Evolutionary conservation across 2,329 filamentous ascomycete genomes (phyloP).

Genomic region (Chalaropsis ovoidea): DNA sequence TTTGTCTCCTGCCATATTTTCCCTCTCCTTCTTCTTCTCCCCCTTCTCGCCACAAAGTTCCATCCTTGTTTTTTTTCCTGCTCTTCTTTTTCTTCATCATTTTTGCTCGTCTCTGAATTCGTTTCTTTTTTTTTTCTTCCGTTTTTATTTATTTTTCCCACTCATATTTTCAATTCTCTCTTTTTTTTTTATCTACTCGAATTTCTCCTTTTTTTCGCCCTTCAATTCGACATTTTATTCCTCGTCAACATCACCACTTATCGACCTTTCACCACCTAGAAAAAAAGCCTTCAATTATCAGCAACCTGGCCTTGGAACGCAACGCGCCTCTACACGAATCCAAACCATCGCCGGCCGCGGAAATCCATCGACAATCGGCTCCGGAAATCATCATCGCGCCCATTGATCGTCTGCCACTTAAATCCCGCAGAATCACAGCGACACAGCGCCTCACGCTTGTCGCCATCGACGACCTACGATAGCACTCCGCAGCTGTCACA

Average conservation of each 20-base stretch:
- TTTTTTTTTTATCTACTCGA: slow-evolving; percentile 3
- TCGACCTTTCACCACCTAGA: no score
- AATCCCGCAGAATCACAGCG: background rate
- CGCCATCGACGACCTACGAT: slow-evolving; percentile 11
- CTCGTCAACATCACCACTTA: background rate
- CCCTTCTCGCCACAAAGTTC: slow-evolving; percentile 9
- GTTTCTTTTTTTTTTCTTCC: slow-evolving; percentile 2
- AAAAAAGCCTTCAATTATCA: background rate
- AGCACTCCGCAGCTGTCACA: background rate
- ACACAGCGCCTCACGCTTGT: background rate
- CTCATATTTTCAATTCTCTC: slow-evolving; percentile 11
- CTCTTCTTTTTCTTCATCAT: background rate
- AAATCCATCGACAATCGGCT: background rate
- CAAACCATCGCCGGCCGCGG: background rate
- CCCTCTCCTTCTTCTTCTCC: slow-evolving; percentile 1
- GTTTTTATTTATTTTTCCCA: slow-evolving; percentile 12
- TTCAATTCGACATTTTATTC: background rate
- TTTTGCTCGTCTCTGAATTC: slow-evolving; percentile 4
- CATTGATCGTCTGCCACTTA: background rate
- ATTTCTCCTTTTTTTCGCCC: slow-evolving; percentile 2
- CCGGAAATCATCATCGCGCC: background rate
- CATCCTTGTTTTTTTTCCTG: slow-evolving; percentile 13
- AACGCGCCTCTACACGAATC: background rate
- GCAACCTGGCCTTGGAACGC: background rate
- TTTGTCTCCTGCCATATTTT: slow-evolving; percentile 6